Base-by-base conservation (phyloP, 495 filamentous ascomycete species). In the Lasiosphaeris hirsuta region DNA sequence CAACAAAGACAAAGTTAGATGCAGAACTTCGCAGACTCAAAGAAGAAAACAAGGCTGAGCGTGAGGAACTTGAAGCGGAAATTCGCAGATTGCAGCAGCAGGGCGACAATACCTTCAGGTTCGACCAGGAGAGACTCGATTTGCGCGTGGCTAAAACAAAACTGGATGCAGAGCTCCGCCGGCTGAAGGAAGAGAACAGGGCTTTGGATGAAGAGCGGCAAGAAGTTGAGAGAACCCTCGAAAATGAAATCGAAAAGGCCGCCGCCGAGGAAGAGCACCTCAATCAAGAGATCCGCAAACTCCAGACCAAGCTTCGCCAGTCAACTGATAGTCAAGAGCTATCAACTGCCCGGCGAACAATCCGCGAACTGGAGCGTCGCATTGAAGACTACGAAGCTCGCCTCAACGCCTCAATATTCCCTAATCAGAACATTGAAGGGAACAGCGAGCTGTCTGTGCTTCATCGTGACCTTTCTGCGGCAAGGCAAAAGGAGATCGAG, bases 111-210 rank as follows among this genome's bases (percentile, higher is more conserved):
- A 79, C 77, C 8, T 80, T 79, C 58, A 78, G 72, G n/a, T 69
- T 85, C 30, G 84, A 87, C 54, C 79, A 81, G 54, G 85, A 88
- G 61, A 81, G 82, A 58, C 60, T 84, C 39, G 84, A 87, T 44
- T 74, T 87, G 23, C 81, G 83, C 7, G 82, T 80, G 30, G 74
- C 80, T 0, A 82, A 79, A 57, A 66, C 82, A 47, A 83, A 80
- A 54, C 71, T 86, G 18, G 84, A 88, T 44, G 75, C 67, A 50
- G 85, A 88, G 54, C 66, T 85, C 18, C 77, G 78, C 56, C 73
- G 83, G 10, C 70, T 87, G 10, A 76, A 71, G 54, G 82, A 85
- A 10, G 84, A 88, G 58, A 81, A 80, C 59, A 72, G 73, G 37
- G 54, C 70, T 5, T 64, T 86, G 18, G 34, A 72, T 34, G 79